Evolutionary conservation across 176 grass and related monocot species (phyloP).

Genomic region (Triticum aestivum): DNA sequence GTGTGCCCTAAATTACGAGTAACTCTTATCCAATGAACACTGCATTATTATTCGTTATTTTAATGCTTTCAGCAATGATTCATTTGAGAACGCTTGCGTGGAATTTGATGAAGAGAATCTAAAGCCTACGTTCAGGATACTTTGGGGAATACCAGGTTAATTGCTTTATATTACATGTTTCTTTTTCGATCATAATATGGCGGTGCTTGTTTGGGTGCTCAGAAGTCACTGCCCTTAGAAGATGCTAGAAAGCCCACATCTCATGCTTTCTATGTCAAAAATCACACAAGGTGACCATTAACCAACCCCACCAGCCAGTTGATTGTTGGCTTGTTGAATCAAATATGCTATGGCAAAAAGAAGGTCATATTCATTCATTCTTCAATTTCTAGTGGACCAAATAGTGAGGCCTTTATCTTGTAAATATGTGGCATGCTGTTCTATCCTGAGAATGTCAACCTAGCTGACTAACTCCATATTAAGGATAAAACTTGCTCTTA

Average conservation of each 20-base stretch:
- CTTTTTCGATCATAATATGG: background rate
- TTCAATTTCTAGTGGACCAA: background rate
- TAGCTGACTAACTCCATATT: slow-evolving; percentile 20
- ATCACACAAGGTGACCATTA: background rate
- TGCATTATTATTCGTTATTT: slow-evolving; percentile 21
- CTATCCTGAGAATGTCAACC: background rate
- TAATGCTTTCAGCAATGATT: slow-evolving; percentile 53
- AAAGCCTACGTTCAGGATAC: slow-evolving; percentile 83
- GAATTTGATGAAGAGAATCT: slow-evolving; percentile 81
- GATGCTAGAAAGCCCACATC: background rate
- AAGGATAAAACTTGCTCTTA: slow-evolving; percentile 7
- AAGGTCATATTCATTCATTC: background rate
- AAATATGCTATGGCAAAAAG: background rate
- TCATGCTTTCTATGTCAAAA: slow-evolving; percentile 8
- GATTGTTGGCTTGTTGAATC: background rate
- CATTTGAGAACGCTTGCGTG: slow-evolving; percentile 81
- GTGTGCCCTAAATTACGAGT: slow-evolving; percentile 17
- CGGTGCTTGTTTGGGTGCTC: slow-evolving; percentile 18
- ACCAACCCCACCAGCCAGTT: background rate
- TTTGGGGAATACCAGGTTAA: slow-evolving; percentile 82
- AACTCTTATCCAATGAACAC: background rate
- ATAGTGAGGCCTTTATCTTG: background rate
- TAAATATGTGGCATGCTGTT: background rate
- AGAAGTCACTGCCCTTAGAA: background rate
- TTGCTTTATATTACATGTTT: background rate